Evolutionary conservation across 305 asterid species (phyloP), one percentile per base, ranked within the genome.

Genomic region (Lippia alba): DNA sequence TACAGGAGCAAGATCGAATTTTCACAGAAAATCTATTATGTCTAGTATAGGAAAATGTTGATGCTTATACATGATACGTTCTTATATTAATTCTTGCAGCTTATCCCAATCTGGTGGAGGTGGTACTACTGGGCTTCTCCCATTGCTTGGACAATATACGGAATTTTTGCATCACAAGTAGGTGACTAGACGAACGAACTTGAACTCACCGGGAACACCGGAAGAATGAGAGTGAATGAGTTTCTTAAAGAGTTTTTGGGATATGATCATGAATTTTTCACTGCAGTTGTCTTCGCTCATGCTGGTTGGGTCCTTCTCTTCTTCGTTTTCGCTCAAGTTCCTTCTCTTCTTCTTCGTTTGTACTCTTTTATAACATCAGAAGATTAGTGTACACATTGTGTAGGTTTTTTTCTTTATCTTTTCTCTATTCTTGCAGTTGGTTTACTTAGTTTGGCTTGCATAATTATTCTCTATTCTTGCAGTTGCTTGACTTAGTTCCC

Each of bases 91-190:
- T 53, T 64, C 0, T 51, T 70, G 76, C 67, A 92, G 97, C 82
- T 80, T 4, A 92, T 90, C 18, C 97, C 97, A 33, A 66, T 90
- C 56, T 90, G 98, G 98, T 90, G 98, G 98, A 88, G 97, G 66
- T 92, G 97, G 97, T 92, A 92, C 86, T 92, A 90, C 76, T 90
- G 97, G 98, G 88, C 85, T 45, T 87, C 93, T 16, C 98, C 98
- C 0, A 86, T 84, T 61, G 90, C 96, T 0, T 90, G 96, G 97
- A 84, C 97, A 34, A 82, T 90, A 53, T 90, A 92, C 32, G 98
- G 98, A 3, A 11, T 88, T 12, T 83, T 84, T 4, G 65, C 87
- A 2, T 90, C 97, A 15, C 98, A 87, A 24, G 32, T 92, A 58
- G 98, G 95, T 8, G 98, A 92, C 32, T 67, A 8, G 32, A 80